Evolutionary conservation across 2,329 filamentous ascomycete genomes (phyloP).

Genomic region (Eutypa lata): DNA sequence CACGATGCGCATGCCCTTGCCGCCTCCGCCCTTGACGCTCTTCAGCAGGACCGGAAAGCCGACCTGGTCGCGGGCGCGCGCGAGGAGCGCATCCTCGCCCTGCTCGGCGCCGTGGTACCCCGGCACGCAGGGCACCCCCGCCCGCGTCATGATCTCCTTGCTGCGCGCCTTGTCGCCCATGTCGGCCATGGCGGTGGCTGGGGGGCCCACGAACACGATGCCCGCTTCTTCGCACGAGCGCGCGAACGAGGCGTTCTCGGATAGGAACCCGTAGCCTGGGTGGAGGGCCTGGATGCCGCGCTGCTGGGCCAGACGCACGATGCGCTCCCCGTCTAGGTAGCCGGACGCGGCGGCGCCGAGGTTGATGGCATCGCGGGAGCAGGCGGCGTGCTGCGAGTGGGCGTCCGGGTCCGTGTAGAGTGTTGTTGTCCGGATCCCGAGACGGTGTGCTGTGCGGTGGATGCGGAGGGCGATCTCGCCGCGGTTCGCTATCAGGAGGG

Average conservation of each 20-base stretch:
- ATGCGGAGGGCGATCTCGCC: constrained; percentile 96
- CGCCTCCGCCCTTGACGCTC: constrained; percentile 76
- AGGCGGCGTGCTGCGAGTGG: constrained; percentile 80
- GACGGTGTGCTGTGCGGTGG: constrained; percentile 78
- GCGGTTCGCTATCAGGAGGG: constrained; percentile 92
- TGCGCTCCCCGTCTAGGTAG: constrained; percentile 90
- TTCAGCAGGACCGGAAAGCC: constrained; percentile 73
- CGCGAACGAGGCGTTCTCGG: constrained; percentile 90
- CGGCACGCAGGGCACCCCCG: constrained; percentile 94
- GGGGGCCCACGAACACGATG: constrained; percentile 90
- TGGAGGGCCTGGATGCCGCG: constrained; percentile 89
- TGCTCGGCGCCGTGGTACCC: constrained; percentile 92
- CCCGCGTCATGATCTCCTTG: constrained; percentile 94
- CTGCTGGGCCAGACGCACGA: constrained; percentile 82
- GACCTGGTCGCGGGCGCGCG: constrained; percentile 69
- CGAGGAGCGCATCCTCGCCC: constrained; percentile 56
- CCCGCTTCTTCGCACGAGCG: constrained; percentile 84
- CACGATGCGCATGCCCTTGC: constrained; percentile 82
- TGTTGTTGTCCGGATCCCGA: constrained; percentile 90
- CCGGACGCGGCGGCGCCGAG: constrained; percentile 72
- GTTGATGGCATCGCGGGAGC: constrained; percentile 78
- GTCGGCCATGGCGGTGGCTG: constrained; percentile 73
- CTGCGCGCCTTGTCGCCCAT: constrained; percentile 66
- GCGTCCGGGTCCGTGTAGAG: constrained; percentile 93
- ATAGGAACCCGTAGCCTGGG: constrained; percentile 93